These are phyloP conservation scores for Podila horticola DNA, from an alignment of 192 early-diverging fungal genomes.

Conservation along the genomic window DNA sequence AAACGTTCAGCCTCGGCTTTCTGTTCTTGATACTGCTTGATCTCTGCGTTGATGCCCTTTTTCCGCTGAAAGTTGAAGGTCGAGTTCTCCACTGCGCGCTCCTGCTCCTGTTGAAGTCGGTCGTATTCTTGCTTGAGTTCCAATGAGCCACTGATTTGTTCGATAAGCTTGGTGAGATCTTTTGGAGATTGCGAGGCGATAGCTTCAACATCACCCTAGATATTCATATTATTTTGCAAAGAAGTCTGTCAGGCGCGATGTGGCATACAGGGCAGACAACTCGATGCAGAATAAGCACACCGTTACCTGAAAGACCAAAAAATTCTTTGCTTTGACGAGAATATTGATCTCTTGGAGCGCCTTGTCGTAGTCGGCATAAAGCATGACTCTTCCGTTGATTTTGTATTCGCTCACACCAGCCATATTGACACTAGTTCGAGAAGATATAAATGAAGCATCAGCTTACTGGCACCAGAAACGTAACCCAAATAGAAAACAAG, in stretches of 20 bases:
- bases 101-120: slow-evolving; percentile 81
- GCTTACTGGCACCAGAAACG: too few relatives aligned
- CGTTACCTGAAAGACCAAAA: slow-evolving; percentile 92
- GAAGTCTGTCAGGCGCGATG: neutral
- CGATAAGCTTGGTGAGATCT: slow-evolving; percentile 92
- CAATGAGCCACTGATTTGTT: slow-evolving; percentile 95
- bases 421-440: slow-evolving; percentile 59
- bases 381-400: slow-evolving; percentile 81
- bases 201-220: slow-evolving; percentile 92
- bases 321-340: slow-evolving; percentile 95
- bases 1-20: slow-evolving; percentile 91
- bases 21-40: slow-evolving; percentile 93
- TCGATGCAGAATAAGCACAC: slow-evolving; percentile 20
- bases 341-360: slow-evolving; percentile 89
- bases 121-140: slow-evolving; percentile 93
- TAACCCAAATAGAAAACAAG: too few relatives aligned
- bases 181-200: slow-evolving; percentile 96
- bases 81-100: slow-evolving; percentile 88
- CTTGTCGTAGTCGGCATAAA: slow-evolving; percentile 80
- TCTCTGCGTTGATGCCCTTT: slow-evolving; percentile 87
- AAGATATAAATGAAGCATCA: neutral
- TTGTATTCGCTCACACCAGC: slow-evolving; percentile 88
- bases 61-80: slow-evolving; percentile 93
- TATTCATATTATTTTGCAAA: neutral
- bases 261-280: neutral